Conservation (phyloP, 106 monocot species). For the Vanilla planifolia region DNA sequence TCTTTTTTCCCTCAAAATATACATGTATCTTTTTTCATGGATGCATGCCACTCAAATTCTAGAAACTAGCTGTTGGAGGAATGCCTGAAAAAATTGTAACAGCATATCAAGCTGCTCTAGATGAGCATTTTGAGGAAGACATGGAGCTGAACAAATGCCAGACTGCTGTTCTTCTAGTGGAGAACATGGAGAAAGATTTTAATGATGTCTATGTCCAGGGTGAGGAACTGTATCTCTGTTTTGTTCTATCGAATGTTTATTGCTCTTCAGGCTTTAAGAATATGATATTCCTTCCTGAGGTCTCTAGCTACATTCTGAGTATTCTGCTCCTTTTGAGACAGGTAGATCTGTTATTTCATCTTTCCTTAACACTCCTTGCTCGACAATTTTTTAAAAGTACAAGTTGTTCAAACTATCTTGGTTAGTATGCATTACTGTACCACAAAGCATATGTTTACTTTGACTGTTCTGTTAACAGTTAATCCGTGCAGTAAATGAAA, state of each 20-base stretch:
- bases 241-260: too few species aligned
- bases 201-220: conserved; percentile 51
- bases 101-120: conserved; percentile 78
- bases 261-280: too few species aligned
- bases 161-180: conserved; percentile 37
- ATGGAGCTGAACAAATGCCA: conserved; percentile 72
- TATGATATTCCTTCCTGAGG: not conserved
- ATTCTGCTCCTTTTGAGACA: not conserved
- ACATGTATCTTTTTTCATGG: not conserved
- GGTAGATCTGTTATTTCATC: not conserved
- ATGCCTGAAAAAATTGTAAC: conserved; percentile 92
- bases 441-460: too few species aligned
- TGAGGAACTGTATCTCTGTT: conserved; percentile 28
- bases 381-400: too few species aligned
- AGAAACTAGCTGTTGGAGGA: conserved; percentile 95
- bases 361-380: too few species aligned
- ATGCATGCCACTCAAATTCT: conserved; percentile 9
- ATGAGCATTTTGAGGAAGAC: conserved; percentile 75
- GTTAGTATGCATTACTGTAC: too few species aligned
- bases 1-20: not conserved
- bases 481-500: too few species aligned
- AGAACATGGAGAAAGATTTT: conserved; percentile 64
- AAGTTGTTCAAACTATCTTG: too few species aligned
- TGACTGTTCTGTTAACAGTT: too few species aligned
- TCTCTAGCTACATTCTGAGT: not conserved